Conservation (phyloP, 352 stramenopile genomes). For the Pythium aquatile region DNA sequence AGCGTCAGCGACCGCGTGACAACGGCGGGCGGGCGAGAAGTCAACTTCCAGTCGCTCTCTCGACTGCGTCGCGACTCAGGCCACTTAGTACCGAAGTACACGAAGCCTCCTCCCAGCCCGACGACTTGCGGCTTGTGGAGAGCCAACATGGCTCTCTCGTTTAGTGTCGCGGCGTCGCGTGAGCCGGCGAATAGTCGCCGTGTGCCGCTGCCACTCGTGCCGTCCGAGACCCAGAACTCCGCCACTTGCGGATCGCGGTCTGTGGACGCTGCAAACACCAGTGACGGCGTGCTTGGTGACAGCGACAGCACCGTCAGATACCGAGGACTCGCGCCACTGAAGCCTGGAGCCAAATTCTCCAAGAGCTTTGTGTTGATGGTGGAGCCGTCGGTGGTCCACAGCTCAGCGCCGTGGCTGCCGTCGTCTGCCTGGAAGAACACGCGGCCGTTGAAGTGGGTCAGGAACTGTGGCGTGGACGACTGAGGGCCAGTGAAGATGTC, state of each 20-base stretch:
- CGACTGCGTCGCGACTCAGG: not conserved
- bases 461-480: slow-evolving; percentile 48
- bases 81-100: slow-evolving; percentile 27
- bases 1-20: slow-evolving; percentile 40
- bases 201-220: slow-evolving; percentile 43
- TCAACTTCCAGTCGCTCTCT: not conserved
- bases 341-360: slow-evolving; percentile 54
- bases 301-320: slow-evolving; percentile 42
- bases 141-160: slow-evolving; percentile 33
- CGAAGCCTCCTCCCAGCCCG: slow-evolving; percentile 11
- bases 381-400: slow-evolving; percentile 78
- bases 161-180: slow-evolving; percentile 31
- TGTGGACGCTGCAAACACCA: slow-evolving; percentile 40
- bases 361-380: slow-evolving; percentile 48
- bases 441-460: slow-evolving; percentile 42
- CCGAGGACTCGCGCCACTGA: slow-evolving; percentile 39
- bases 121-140: slow-evolving; percentile 20
- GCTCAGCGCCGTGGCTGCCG: slow-evolving; percentile 62
- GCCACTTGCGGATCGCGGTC: slow-evolving; percentile 29
- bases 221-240: slow-evolving; percentile 83
- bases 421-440: slow-evolving; percentile 86
- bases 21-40: not conserved
- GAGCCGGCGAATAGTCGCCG: slow-evolving; percentile 44
- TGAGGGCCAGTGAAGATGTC: slow-evolving; percentile 50
- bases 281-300: slow-evolving; percentile 2